Evolutionary conservation across 2,329 filamentous ascomycete genomes (phyloP).

Genomic region (Aureobasidium sp.): DNA sequence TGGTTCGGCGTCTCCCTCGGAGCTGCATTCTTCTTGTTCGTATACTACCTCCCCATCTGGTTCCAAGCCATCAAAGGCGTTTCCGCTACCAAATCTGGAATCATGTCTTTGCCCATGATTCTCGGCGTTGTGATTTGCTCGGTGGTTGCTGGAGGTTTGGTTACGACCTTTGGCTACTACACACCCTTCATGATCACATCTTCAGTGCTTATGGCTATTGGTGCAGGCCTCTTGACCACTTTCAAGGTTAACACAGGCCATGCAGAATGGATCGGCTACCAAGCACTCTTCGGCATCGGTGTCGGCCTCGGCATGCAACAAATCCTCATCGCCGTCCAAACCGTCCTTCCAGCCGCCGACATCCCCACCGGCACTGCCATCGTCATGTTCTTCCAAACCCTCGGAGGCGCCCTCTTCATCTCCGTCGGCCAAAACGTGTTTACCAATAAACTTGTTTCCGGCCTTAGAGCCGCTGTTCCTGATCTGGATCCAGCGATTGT

Average conservation of each 20-base stretch:
- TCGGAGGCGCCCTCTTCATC: conserved; percentile 45
- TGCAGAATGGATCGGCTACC: conserved; percentile 35
- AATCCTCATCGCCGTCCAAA: conserved; percentile 42
- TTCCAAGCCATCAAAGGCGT: conserved; percentile 46
- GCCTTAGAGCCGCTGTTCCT: conserved; percentile 33
- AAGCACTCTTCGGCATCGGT: conserved; percentile 34
- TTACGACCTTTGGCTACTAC: conserved; percentile 43
- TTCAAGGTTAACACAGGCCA: conserved; percentile 34
- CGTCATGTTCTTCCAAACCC: conserved; percentile 44
- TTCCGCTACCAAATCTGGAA: conserved; percentile 41
- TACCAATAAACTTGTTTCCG: conserved; percentile 42
- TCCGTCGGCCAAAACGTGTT: conserved; percentile 46
- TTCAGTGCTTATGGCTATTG: conserved; percentile 39
- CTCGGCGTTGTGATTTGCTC: conserved; percentile 41
- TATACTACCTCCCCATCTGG: conserved; percentile 42
- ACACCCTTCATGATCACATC: conserved; percentile 41
- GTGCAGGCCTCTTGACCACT: conserved; percentile 41
- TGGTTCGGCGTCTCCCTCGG: conserved; percentile 38
- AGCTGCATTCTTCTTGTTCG: conserved; percentile 40
- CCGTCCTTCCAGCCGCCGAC: conserved; percentile 37
- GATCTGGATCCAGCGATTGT: conserved; percentile 39
- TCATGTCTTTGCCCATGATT: conserved; percentile 44
- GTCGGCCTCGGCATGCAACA: conserved; percentile 42
- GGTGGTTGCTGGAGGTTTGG: conserved; percentile 33
- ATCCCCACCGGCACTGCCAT: conserved; percentile 43